Conservation (phyloP, 768 basidiomycete genomes). For the Russula brevipes region DNA sequence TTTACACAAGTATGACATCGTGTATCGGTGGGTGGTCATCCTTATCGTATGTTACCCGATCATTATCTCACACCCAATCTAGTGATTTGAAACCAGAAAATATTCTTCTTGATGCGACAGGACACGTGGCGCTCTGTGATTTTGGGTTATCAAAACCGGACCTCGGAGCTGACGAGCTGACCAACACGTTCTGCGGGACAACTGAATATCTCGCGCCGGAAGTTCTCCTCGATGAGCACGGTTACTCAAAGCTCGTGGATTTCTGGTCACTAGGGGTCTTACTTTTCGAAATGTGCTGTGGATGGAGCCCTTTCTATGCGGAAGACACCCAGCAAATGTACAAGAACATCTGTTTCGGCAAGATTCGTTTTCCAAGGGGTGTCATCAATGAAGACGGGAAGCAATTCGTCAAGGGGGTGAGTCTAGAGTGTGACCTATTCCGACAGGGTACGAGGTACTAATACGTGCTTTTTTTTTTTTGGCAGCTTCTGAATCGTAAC, state of each 20-base stretch:
- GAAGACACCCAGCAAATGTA: conserved; percentile 99
- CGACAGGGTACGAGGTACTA: not conserved
- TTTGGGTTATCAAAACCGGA: conserved; percentile 98
- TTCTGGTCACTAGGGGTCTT: conserved; percentile 97
- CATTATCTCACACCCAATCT: conserved; percentile 10
- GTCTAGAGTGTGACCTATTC: conserved; percentile 31
- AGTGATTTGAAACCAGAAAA: conserved; percentile 98
- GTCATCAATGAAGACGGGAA: conserved; percentile 98
- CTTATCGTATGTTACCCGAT: not conserved
- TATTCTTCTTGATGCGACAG: conserved; percentile 95
- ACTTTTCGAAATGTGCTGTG: conserved; percentile 99
- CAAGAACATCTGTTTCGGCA: conserved; percentile 97
- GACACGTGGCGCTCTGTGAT: conserved; percentile 97
- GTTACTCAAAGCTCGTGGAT: conserved; percentile 97
- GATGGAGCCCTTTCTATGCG: conserved; percentile 99
- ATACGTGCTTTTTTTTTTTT: not conserved
- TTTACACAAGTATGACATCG: conserved; percentile 95
- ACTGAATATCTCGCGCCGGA: conserved; percentile 99
- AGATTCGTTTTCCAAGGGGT: conserved; percentile 95
- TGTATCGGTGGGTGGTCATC: conserved; percentile 62
- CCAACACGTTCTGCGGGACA: conserved; percentile 99
- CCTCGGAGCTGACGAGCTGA: conserved; percentile 86
- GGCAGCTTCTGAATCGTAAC: conserved; percentile 92
- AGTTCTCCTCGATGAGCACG: conserved; percentile 96
- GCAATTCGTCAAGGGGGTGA: conserved; percentile 96